Evolutionary conservation across 169 alveolate species (phyloP).

Genomic region (Neospora caninum): DNA sequence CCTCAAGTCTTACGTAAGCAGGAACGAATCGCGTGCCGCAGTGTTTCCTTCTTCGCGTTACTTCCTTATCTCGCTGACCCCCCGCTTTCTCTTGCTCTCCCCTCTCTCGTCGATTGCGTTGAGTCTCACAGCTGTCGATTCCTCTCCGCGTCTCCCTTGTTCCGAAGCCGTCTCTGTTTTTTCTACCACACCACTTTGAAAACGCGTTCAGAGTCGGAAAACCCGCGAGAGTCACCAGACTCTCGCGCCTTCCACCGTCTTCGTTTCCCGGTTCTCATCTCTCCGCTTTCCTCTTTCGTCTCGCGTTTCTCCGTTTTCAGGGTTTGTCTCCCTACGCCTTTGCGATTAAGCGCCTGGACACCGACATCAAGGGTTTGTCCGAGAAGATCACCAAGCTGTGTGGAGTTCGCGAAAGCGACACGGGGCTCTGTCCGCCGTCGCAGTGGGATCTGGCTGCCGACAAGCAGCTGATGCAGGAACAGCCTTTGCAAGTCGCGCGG

Average conservation of each 20-base stretch:
- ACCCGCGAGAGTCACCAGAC: too few species aligned
- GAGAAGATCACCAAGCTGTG: constrained; percentile 69
- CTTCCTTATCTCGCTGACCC: too few species aligned
- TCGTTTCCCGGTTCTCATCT: too few species aligned
- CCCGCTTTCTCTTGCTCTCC: too few species aligned
- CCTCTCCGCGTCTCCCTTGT: too few species aligned
- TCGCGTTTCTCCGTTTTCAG: not conserved
- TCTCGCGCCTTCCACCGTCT: too few species aligned
- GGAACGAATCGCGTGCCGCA: constrained; percentile 27
- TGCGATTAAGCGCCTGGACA: constrained; percentile 38
- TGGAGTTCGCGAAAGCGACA: constrained; percentile 98
- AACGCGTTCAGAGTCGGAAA: too few species aligned
- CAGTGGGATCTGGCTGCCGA: constrained; percentile 99
- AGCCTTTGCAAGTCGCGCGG: constrained; percentile 98
- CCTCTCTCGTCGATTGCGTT: too few species aligned
- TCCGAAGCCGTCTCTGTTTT: too few species aligned
- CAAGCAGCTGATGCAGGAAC: constrained; percentile 94
- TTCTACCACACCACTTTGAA: too few species aligned
- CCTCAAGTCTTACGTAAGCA: constrained; percentile 70
- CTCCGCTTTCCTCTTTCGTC: not conserved
- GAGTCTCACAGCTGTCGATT: too few species aligned
- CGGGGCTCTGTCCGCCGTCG: constrained; percentile 98
- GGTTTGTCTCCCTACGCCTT: constrained; percentile 64
- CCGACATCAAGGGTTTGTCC: constrained; percentile 67
- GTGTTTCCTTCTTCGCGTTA: not conserved